Evolutionary conservation across 768 basidiomycete species (phyloP).

Genomic region (Tylopilus sp.): DNA sequence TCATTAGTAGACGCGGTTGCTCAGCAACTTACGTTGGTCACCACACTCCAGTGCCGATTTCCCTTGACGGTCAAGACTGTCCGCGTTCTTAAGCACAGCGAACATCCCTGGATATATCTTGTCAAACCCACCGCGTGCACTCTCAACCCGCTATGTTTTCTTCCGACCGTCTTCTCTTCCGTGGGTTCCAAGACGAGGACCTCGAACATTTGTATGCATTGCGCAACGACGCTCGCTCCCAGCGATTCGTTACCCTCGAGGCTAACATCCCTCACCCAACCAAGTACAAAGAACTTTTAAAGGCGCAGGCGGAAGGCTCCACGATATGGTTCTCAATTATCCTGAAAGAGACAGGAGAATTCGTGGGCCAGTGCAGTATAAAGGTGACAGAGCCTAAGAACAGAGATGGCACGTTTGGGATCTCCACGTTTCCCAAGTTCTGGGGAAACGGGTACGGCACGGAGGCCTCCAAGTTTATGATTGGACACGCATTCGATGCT

Average conservation of each 20-base stretch:
- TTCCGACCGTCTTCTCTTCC: conserved; percentile 9
- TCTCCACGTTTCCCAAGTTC: conserved; percentile 19
- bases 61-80: too few relatives aligned
- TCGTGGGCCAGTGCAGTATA: conserved; percentile 13
- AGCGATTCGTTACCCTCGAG: conserved; percentile 6
- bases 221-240: conserved; percentile 3
- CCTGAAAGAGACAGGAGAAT: neutral
- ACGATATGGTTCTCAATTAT: conserved; percentile 9
- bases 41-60: too few relatives aligned
- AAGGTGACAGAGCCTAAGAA: conserved; percentile 20
- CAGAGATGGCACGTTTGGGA: conserved; percentile 19
- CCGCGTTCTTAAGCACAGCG: too few relatives aligned
- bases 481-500: conserved; percentile 30
- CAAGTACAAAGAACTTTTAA: conserved; percentile 6
- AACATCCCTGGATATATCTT: too few relatives aligned
- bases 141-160: conserved; percentile 5
- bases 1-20: too few relatives aligned
- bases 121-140: neutral
- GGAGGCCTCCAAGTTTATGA: conserved; percentile 33
- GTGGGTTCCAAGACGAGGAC: conserved; percentile 7
- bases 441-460: conserved; percentile 36
- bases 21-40: too few relatives aligned
- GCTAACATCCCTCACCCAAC: conserved; percentile 4
- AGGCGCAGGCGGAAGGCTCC: conserved; percentile 3
- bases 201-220: conserved; percentile 4